A percentile compares a stretch with the other conserved stretches of the same genome.
Evolutionary conservation across 441 rosid genomes (phyloP).

Genomic region (Jatropha podagrica): DNA sequence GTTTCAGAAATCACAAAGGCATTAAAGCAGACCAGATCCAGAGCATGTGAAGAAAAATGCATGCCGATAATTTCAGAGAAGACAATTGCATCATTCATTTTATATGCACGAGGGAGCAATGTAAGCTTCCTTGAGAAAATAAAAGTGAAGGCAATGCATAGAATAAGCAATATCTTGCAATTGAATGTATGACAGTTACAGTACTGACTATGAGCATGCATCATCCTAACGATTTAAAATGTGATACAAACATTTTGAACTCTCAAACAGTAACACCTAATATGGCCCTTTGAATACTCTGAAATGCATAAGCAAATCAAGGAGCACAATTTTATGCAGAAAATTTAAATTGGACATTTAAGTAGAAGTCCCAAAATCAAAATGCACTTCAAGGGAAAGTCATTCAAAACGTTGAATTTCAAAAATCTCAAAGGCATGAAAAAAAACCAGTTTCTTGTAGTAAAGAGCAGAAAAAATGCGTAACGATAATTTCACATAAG

Average conservation of each 20-base stretch:
- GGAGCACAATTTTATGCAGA: background rate
- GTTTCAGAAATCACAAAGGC: background rate
- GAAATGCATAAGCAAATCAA: background rate
- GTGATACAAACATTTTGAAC: background rate
- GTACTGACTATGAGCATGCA: background rate
- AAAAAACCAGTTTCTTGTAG: background rate
- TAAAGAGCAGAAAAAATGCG: background rate
- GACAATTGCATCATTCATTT: background rate
- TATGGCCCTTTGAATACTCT: background rate
- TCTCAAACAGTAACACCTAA: background rate
- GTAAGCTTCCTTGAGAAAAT: background rate
- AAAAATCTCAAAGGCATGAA: background rate
- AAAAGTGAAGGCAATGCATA: no score
- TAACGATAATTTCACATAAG: background rate
- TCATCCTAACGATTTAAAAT: background rate
- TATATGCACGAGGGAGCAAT: background rate
- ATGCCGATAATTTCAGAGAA: background rate
- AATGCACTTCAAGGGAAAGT: background rate
- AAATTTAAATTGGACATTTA: background rate
- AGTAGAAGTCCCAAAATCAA: background rate
- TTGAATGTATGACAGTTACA: background rate
- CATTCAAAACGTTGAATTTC: background rate
- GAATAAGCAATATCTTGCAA: background rate
- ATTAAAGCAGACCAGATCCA: background rate
- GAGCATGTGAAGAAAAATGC: background rate